Evolutionary conservation across 176 grass and related monocot genomes (phyloP).

Genomic region (Eremochloa ophiuroides): DNA sequence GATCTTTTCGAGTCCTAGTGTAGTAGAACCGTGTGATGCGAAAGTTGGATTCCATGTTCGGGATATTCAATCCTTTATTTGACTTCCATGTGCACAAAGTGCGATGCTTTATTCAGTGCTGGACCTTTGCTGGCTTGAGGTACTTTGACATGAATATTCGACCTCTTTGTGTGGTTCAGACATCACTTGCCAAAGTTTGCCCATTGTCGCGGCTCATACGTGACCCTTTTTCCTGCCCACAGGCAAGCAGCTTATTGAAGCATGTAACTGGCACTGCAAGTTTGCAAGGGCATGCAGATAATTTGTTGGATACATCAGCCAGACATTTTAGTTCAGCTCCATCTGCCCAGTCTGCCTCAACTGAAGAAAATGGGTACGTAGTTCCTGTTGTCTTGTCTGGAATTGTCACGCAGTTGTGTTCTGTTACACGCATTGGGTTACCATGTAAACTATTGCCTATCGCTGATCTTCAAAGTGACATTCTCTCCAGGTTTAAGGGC

Average conservation of each 20-base stretch:
- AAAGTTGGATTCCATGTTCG: not conserved
- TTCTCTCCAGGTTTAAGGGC: slow-evolving; percentile 76
- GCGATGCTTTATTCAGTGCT: not conserved
- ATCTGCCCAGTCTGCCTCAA: slow-evolving; percentile 43
- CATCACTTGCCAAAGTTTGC: not conserved
- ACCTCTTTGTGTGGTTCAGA: not conserved
- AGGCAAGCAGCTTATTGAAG: slow-evolving; percentile 56
- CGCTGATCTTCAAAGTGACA: not conserved
- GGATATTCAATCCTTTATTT: no score
- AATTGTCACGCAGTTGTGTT: not conserved
- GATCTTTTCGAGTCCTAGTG: not conserved
- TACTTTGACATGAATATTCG: not conserved
- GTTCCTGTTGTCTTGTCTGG: not conserved
- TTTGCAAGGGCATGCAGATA: slow-evolving; percentile 36
- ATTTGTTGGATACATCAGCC: slow-evolving; percentile 25
- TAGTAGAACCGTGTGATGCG: not conserved
- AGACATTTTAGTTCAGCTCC: slow-evolving; percentile 60
- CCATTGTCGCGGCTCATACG: not conserved
- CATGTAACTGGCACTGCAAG: slow-evolving; percentile 25
- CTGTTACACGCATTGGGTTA: not conserved
- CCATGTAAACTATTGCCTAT: not conserved
- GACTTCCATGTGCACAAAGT: no score
- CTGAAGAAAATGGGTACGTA: slow-evolving; percentile 68
- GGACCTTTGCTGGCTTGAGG: not conserved
- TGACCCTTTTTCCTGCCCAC: not conserved